A percentile compares a stretch with the other conserved stretches of the same genome.
Conservation (phyloP, 2,329 filamentous ascomycete species). For the Fusarium sacchari region DNA sequence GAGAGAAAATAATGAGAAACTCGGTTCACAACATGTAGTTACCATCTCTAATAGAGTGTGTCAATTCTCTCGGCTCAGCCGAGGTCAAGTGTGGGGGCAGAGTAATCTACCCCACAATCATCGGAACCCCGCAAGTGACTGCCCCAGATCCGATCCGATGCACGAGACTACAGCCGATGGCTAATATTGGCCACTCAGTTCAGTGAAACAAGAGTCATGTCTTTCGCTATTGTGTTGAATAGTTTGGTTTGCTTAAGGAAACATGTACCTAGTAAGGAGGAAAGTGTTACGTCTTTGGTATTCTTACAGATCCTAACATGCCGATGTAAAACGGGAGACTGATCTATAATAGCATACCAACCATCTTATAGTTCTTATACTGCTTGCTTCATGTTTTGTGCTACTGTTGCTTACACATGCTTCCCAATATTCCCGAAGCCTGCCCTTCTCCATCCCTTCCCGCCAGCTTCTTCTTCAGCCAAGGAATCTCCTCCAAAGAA, state of each 20-base stretch:
- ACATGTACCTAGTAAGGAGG: not conserved
- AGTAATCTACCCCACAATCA: not conserved
- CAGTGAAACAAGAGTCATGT: accelerated
- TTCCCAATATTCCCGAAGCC: not conserved
- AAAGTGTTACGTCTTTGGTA: not conserved
- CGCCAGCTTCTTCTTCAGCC: conserved; percentile 26
- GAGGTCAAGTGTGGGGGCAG: not conserved
- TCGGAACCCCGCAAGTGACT: not conserved
- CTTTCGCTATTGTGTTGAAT: accelerated
- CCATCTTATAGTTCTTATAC: no score
- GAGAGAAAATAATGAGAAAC: not conserved
- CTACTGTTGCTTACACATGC: conserved; percentile 1
- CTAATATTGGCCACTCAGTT: accelerated
- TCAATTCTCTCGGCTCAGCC: not conserved
- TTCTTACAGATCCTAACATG: not conserved
- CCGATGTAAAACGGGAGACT: not conserved
- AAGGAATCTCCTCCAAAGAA: conserved; percentile 42
- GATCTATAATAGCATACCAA: accelerated
- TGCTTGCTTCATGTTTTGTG: accelerated
- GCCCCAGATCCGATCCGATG: not conserved
- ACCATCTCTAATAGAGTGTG: not conserved
- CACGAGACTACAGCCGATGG: not conserved
- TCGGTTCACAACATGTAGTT: not conserved
- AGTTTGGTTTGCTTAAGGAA: not conserved
- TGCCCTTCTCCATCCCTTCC: not conserved